Evolutionary conservation across 2,329 filamentous ascomycete genomes (phyloP).

Genomic region (Pestalotiopsis sp.): DNA sequence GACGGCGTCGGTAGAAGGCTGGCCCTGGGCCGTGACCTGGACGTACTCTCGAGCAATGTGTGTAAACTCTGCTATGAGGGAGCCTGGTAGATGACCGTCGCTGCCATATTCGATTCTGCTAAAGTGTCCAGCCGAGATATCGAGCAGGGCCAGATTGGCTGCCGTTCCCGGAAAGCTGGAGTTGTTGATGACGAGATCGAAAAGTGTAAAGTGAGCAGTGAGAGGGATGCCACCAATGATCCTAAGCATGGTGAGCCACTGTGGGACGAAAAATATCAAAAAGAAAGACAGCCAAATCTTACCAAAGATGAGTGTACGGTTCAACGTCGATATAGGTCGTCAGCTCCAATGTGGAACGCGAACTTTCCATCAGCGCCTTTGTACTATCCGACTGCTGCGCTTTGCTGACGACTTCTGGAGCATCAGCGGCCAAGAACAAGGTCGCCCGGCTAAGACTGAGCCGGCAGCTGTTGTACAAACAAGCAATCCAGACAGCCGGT

Average conservation of each 20-base stretch:
- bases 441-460: constrained; percentile 27
- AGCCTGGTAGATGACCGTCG: constrained; percentile 34
- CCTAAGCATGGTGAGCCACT: not conserved
- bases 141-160: constrained; percentile 38
- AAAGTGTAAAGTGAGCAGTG: constrained; percentile 18
- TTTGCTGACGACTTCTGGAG: constrained; percentile 10
- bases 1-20: not conserved
- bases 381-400: constrained; percentile 17
- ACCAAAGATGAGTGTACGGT: constrained; percentile 28
- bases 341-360: constrained; percentile 28
- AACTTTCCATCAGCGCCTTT: constrained; percentile 21
- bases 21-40: constrained; percentile 15
- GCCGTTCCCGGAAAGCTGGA: constrained; percentile 16
- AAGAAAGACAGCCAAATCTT: constrained; percentile 10
- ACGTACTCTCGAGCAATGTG: constrained; percentile 43
- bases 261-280: not conserved
- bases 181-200: constrained; percentile 19
- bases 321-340: constrained; percentile 29
- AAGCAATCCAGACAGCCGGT: constrained; percentile 20
- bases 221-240: constrained; percentile 18
- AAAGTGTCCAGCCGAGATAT: constrained; percentile 42
- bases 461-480: constrained; percentile 28
- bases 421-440: constrained; percentile 18
- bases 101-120: constrained; percentile 40
- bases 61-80: constrained; percentile 38